phyloP scores from a whole-genome alignment of 2,329 filamentous ascomycete species.

The Hypoxylon sp. region DNA sequence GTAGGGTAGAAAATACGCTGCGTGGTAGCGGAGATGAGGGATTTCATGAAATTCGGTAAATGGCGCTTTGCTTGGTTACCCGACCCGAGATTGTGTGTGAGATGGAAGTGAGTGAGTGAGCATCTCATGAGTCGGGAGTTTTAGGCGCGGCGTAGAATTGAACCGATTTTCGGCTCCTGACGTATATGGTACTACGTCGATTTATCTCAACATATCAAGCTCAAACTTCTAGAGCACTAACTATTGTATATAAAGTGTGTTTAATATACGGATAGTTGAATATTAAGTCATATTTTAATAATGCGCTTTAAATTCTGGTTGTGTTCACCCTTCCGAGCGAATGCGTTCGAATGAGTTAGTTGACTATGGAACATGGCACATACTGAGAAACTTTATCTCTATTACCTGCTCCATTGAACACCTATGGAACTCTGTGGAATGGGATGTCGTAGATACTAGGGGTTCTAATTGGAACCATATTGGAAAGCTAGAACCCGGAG shows the following conservation, averaged over 20 bases:
- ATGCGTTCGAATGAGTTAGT: not conserved
- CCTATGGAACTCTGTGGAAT: not conserved
- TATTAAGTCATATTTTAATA: not conserved
- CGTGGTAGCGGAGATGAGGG: not conserved
- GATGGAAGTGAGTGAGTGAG: slow-evolving; percentile 1
- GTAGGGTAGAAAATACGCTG: not conserved
- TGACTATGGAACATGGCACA: not conserved
- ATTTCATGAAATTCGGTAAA: slow-evolving; percentile 19
- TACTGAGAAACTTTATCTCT: not conserved
- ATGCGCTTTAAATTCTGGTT: not conserved
- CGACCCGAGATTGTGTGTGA: not conserved
- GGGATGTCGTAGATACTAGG: not conserved
- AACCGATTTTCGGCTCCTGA: slow-evolving; percentile 12
- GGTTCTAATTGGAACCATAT: not conserved
- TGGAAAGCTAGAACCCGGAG: not conserved
- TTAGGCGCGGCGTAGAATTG: slow-evolving; percentile 22
- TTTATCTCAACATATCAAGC: slow-evolving; percentile 22
- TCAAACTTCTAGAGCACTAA: not conserved
- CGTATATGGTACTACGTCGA: not conserved
- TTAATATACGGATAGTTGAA: not conserved
- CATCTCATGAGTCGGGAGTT: not conserved
- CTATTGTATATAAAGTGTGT: not conserved
- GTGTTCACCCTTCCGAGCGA: not conserved
- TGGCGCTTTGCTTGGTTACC: not conserved
- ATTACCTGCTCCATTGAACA: not conserved